A percentile compares a stretch with the other conserved stretches of the same genome.
Conservation (phyloP, 2,329 filamentous ascomycete species). For the Fusarium xylarioides region DNA sequence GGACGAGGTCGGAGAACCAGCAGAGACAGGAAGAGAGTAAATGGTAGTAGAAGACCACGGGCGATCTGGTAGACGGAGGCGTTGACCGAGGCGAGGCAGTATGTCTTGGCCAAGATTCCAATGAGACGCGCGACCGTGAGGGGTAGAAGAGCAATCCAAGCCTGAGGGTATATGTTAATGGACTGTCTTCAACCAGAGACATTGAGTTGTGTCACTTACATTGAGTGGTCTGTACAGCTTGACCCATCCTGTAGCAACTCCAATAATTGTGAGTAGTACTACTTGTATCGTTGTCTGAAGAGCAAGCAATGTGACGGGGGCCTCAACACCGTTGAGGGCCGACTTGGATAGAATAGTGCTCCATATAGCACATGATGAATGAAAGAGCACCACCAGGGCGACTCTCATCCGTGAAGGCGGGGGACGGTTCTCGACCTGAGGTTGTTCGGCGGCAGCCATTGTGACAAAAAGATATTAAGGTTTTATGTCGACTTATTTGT, state of each 20-base stretch:
- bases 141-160: conserved; percentile 39
- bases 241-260: conserved; percentile 38
- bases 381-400: conserved; percentile 40
- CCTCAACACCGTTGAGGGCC: conserved; percentile 40
- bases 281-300: conserved; percentile 40
- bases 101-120: conserved; percentile 42
- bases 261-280: conserved; percentile 36
- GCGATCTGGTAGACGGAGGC: conserved; percentile 43
- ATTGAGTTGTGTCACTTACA: conserved; percentile 17
- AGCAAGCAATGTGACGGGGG: conserved; percentile 39
- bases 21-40: conserved; percentile 40
- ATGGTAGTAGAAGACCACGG: conserved; percentile 39
- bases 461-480: conserved; percentile 15
- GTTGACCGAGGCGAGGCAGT: conserved; percentile 42
- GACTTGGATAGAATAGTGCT: conserved; percentile 42
- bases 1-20: conserved; percentile 41
- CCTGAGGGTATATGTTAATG: conserved; percentile 12
- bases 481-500: conserved; percentile 2
- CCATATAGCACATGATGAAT: conserved; percentile 42
- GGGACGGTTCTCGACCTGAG: conserved; percentile 24
- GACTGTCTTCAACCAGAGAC: not conserved
- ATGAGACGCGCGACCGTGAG: conserved; percentile 40
- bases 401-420: conserved; percentile 33
- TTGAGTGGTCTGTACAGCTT: conserved; percentile 34
- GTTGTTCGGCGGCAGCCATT: conserved; percentile 33